These are phyloP conservation scores for Penicillium salamii DNA, from an alignment of 495 filamentous ascomycete species.

Conservation along the genomic window DNA sequence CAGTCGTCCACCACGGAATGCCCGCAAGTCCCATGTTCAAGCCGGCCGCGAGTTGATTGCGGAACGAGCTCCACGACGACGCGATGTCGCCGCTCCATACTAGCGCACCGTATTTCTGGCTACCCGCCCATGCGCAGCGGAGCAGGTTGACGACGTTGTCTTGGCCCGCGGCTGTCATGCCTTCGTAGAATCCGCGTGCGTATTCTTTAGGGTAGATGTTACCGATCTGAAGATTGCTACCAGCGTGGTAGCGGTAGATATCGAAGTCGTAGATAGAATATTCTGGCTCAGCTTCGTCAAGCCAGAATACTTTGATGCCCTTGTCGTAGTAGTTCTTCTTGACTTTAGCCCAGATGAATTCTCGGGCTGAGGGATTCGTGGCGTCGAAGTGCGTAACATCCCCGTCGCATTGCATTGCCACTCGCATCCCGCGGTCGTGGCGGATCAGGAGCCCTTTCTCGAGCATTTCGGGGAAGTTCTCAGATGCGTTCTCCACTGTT, in stretches of 20 bases:
- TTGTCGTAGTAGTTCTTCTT: slow-evolving; percentile 55
- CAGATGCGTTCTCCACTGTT: slow-evolving; percentile 49
- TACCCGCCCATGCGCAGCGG: slow-evolving; percentile 58
- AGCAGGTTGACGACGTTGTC: slow-evolving; percentile 54
- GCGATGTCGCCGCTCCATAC: slow-evolving; percentile 61
- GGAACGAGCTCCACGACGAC: slow-evolving; percentile 51
- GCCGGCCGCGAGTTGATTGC: slow-evolving; percentile 54
- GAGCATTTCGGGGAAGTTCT: slow-evolving; percentile 55
- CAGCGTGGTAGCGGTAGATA: slow-evolving; percentile 54
- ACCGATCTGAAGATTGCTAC: slow-evolving; percentile 50
- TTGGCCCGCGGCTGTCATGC: slow-evolving; percentile 46
- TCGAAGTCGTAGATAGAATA: slow-evolving; percentile 59
- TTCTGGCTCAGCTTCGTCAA: slow-evolving; percentile 61
- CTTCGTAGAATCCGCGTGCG: slow-evolving; percentile 54
- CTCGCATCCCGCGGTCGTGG: slow-evolving; percentile 49
- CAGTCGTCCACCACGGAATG: slow-evolving; percentile 59
- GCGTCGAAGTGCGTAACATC: slow-evolving; percentile 55
- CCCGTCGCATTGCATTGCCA: slow-evolving; percentile 51
- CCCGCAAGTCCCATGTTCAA: slow-evolving; percentile 57
- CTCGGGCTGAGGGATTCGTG: slow-evolving; percentile 50
- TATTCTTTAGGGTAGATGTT: slow-evolving; percentile 57
- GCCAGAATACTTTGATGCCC: slow-evolving; percentile 59
- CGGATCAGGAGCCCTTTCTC: slow-evolving; percentile 52
- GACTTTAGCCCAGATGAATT: slow-evolving; percentile 52
- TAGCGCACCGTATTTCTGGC: slow-evolving; percentile 57